These are phyloP conservation scores for Vitis cinerea DNA, from an alignment of 164 flowering plant species.

Conservation along the genomic window DNA sequence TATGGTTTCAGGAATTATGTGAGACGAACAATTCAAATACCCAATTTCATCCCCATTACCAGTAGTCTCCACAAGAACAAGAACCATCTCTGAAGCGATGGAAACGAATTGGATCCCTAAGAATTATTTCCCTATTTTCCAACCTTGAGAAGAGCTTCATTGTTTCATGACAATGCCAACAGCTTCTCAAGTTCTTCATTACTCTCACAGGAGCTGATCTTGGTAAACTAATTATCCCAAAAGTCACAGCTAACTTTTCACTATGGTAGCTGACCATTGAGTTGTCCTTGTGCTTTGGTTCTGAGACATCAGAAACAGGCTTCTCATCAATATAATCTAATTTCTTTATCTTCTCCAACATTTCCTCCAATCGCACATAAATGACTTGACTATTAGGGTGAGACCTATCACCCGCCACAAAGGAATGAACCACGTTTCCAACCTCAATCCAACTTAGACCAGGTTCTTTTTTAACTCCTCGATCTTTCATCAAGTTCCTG, in stretches of 20 bases:
- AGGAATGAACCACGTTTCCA: conserved; percentile 40
- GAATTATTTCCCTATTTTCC: conserved; percentile 43
- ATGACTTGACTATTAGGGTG: conserved; percentile 32
- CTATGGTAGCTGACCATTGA: conserved; percentile 38
- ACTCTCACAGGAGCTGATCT: conserved; percentile 45
- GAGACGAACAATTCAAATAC: too few relatives aligned
- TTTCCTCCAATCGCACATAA: conserved; percentile 35
- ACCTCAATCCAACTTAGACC: conserved; percentile 66
- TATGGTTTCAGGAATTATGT: too few relatives aligned
- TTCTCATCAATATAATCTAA: conserved; percentile 21
- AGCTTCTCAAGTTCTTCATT: conserved; percentile 61
- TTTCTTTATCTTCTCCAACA: conserved; percentile 34
- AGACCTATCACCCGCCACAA: conserved; percentile 46
- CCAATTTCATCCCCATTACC: conserved; percentile 21
- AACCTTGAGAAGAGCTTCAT: conserved; percentile 47
- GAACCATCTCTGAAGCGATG: conserved; percentile 48
- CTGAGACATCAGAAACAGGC: conserved; percentile 4
- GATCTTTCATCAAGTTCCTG: conserved; percentile 46
- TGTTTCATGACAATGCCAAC: conserved; percentile 46
- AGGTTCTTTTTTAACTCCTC: conserved; percentile 61
- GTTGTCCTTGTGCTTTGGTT: conserved; percentile 15
- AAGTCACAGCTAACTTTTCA: conserved; percentile 53
- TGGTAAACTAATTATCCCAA: conserved; percentile 44
- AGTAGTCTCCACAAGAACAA: conserved; percentile 55
- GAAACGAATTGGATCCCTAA: conserved; percentile 50